These are phyloP conservation scores for Neospermospora avenae DNA, from an alignment of 2,329 filamentous ascomycete genomes.

Conservation along the genomic window DNA sequence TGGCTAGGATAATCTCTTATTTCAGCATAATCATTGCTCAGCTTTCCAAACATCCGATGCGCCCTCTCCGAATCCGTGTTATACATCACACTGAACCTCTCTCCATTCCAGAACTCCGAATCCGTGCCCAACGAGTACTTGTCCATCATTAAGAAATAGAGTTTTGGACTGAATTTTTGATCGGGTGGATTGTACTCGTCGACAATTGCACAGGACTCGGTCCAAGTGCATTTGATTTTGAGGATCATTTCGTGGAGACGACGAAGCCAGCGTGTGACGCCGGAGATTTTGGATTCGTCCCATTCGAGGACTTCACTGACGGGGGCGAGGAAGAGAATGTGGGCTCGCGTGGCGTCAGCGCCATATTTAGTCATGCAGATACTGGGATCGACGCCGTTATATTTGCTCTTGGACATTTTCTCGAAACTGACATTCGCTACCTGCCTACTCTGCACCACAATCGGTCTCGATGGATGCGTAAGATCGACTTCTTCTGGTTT, in stretches of 20 bases:
- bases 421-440: conserved; percentile 66
- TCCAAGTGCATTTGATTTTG: background rate
- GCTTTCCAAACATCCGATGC: background rate
- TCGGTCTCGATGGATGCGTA: conserved; percentile 51
- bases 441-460: conserved; percentile 59
- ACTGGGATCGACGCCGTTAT: conserved; percentile 84
- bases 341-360: conserved; percentile 78
- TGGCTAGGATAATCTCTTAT: background rate
- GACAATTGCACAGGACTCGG: too few species aligned
- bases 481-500: conserved; percentile 72
- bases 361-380: conserved; percentile 71
- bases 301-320: conserved; percentile 82
- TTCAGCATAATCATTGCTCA: background rate
- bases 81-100: too few species aligned
- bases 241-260: conserved; percentile 46
- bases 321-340: conserved; percentile 86
- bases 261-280: conserved; percentile 76
- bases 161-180: background rate
- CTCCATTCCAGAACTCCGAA: background rate
- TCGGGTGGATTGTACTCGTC: background rate
- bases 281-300: conserved; percentile 79
- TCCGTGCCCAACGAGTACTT: background rate
- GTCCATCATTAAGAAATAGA: background rate
- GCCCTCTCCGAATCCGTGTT: background rate
- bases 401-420: conserved; percentile 95